Conservation (phyloP, 2,329 filamentous ascomycete species). For the Fusarium kyushuense region DNA sequence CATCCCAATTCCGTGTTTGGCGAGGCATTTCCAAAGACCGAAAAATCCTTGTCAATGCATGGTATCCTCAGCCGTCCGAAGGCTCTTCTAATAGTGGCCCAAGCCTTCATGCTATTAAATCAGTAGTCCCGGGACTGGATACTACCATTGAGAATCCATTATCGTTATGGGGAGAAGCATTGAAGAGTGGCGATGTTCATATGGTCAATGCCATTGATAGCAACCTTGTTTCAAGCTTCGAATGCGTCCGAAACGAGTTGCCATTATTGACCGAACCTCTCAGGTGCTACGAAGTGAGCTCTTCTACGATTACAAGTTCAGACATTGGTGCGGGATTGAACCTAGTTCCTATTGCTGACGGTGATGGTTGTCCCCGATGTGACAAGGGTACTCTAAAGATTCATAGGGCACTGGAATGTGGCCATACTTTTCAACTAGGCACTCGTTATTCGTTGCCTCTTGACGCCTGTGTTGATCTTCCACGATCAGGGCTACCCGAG, state of each 20-base stretch:
- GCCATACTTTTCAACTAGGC: conserved; percentile 94
- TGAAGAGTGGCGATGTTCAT: conserved; percentile 37
- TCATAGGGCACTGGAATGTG: conserved; percentile 85
- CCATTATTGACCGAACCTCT: conserved; percentile 41
- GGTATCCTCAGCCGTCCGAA: conserved; percentile 63
- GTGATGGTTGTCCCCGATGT: conserved; percentile 81
- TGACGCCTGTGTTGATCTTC: conserved; percentile 67
- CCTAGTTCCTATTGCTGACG: conserved; percentile 72
- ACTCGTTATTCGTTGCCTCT: conserved; percentile 87
- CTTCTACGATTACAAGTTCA: conserved; percentile 49
- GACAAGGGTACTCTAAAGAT: conserved; percentile 70
- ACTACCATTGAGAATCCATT: conserved; percentile 72
- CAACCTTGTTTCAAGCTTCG: conserved; percentile 46
- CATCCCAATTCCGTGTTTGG: conserved; percentile 60
- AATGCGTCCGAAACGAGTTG: conserved; percentile 42
- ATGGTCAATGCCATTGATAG: conserved; percentile 55
- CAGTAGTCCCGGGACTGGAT: conserved; percentile 75
- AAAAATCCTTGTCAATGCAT: conserved; percentile 75
- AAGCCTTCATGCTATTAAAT: conserved; percentile 72
- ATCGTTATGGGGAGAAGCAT: conserved; percentile 63
- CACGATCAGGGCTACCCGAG: conserved; percentile 38
- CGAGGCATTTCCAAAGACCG: conserved; percentile 76
- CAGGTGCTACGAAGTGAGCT: conserved; percentile 31
- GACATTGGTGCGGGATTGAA: conserved; percentile 62
- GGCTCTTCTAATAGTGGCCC: conserved; percentile 52